phyloP scores from a whole-genome alignment of 768 basidiomycete genomes.

The Boletus tomentosulus region DNA sequence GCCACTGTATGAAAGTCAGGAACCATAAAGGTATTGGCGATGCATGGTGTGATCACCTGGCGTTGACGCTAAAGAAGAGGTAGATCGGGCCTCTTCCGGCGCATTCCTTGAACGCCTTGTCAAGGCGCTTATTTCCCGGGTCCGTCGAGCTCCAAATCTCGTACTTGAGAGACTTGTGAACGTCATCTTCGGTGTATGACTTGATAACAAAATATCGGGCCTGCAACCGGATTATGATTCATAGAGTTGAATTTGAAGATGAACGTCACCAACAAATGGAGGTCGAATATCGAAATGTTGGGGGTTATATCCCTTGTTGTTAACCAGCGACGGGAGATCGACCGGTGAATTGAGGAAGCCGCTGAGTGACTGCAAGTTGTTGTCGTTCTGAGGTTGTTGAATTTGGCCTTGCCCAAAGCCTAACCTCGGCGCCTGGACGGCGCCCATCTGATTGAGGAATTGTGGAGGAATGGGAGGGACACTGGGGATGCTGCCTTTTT shows the following conservation, averaged over 20 bases:
- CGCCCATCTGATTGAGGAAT: constrained; percentile 56
- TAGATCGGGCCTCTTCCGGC: constrained; percentile 91
- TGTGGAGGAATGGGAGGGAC: constrained; percentile 74
- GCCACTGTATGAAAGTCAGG: constrained; percentile 48
- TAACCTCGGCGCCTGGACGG: constrained; percentile 35
- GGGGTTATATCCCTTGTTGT: constrained; percentile 90
- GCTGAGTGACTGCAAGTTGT: constrained; percentile 37
- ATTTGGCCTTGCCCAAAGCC: constrained; percentile 32
- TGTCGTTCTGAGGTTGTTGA: constrained; percentile 27
- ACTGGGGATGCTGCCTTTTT: constrained; percentile 47
- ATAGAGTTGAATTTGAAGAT: background rate
- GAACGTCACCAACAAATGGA: constrained; percentile 52
- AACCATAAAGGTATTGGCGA: background rate
- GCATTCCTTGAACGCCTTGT: constrained; percentile 97
- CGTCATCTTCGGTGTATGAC: constrained; percentile 98
- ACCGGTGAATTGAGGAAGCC: constrained; percentile 63
- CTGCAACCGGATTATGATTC: constrained; percentile 33
- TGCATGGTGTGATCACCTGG: constrained; percentile 44
- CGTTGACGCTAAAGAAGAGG: constrained; percentile 98
- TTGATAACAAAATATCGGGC: constrained; percentile 98
- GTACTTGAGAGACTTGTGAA: constrained; percentile 96
- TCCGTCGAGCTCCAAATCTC: constrained; percentile 98
- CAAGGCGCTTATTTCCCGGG: constrained; percentile 94
- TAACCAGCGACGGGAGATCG: constrained; percentile 82
- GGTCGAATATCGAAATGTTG: constrained; percentile 78